These are phyloP conservation scores for Ceratobasidium sp. DNA, from an alignment of 1,284 basidiomycete genomes.

Conservation along the genomic window DNA sequence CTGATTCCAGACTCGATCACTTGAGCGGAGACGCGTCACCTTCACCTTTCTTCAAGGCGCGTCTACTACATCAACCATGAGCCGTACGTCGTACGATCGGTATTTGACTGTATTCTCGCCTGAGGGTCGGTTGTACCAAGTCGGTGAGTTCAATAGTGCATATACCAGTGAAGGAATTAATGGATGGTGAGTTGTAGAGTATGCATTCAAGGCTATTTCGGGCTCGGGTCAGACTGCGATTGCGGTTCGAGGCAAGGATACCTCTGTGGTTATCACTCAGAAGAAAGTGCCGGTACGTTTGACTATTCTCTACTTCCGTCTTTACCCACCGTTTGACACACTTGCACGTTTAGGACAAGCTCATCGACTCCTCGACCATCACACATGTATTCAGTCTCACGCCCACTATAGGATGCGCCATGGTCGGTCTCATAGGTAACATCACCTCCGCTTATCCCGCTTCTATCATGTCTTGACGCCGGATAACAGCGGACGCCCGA, in stretches of 20 bases:
- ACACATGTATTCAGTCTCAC: slow-evolving; percentile 98
- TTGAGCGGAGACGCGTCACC: slow-evolving; percentile 44
- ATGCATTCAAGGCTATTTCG: slow-evolving; percentile 99
- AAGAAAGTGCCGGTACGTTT: slow-evolving; percentile 94
- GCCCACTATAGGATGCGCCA: slow-evolving; percentile 96
- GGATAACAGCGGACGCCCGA: slow-evolving; percentile 86
- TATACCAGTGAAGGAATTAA: not conserved
- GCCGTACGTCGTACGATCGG: slow-evolving; percentile 85
- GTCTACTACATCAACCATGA: slow-evolving; percentile 67
- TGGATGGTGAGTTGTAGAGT: slow-evolving; percentile 72
- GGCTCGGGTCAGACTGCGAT: slow-evolving; percentile 96
- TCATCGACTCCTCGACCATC: slow-evolving; percentile 94
- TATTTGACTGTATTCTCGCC: slow-evolving; percentile 95
- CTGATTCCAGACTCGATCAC: slow-evolving; percentile 3
- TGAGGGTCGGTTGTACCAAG: slow-evolving; percentile 96
- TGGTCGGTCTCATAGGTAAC: slow-evolving; percentile 98
- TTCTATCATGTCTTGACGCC: slow-evolving; percentile 2
- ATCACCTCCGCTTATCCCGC: slow-evolving; percentile 51
- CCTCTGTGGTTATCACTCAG: slow-evolving; percentile 95
- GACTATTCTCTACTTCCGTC: not conserved
- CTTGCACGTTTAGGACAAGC: slow-evolving; percentile 84
- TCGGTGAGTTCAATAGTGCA: slow-evolving; percentile 76
- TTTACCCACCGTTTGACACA: not conserved
- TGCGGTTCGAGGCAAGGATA: slow-evolving; percentile 94
- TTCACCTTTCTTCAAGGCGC: slow-evolving; percentile 17